Evolutionary conservation across 139 green algal genomes (phyloP).

Genomic region (Chlamydomonas sphaeroides): DNA sequence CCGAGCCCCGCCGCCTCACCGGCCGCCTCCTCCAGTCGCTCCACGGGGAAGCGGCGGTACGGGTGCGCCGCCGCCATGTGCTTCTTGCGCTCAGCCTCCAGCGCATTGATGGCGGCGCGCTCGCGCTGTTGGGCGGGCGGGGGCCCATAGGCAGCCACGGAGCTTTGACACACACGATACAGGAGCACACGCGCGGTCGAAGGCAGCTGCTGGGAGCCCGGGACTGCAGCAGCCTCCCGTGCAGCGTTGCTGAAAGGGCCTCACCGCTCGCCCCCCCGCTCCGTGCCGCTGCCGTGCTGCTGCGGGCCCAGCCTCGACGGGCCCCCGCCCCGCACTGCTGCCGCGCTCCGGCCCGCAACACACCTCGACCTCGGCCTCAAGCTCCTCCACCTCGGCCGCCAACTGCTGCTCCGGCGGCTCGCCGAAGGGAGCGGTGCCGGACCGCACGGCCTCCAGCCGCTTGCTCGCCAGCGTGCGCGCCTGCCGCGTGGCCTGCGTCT

Average conservation of each 20-base stretch:
- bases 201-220: too few species aligned
- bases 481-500: too few species aligned
- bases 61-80: constrained; percentile 17
- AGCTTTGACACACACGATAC: too few species aligned
- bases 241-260: too few species aligned
- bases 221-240: too few species aligned
- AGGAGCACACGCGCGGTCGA: too few species aligned
- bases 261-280: too few species aligned
- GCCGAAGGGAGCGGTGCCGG: neutral
- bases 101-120: neutral
- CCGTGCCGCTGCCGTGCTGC: too few species aligned
- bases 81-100: neutral
- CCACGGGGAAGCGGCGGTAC: constrained; percentile 22
- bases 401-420: neutral
- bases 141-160: too few species aligned
- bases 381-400: neutral
- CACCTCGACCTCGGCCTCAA: neutral
- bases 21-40: constrained; percentile 15
- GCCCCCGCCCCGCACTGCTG: neutral
- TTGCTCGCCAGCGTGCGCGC: neutral
- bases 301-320: too few species aligned
- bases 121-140: neutral
- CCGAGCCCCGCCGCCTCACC: neutral
- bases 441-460: neutral
- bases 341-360: neutral